phyloP scores from a whole-genome alignment of 2,329 filamentous ascomycete species.

The Colletotrichum costaricense region DNA sequence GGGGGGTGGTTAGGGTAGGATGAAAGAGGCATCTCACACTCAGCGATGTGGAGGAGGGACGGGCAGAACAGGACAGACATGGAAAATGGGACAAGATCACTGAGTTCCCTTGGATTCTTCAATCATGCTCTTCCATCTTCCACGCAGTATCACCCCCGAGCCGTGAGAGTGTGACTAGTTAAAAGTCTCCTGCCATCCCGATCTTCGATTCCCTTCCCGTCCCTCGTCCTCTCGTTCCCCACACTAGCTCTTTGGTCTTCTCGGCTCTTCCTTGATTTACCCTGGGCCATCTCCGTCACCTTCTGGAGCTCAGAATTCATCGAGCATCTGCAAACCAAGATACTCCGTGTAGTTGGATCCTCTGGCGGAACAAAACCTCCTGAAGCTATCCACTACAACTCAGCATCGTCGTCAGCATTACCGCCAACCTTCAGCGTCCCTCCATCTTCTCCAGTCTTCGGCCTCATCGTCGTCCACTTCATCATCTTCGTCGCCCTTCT shows the following conservation, averaged over 20 bases:
- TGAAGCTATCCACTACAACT: not conserved
- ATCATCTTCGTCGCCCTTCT: not conserved
- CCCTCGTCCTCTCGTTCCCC: slow-evolving; percentile 22
- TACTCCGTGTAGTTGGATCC: not conserved
- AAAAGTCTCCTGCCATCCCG: slow-evolving; percentile 20
- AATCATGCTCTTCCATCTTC: not conserved
- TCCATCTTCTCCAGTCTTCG: not conserved
- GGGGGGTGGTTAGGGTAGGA: not conserved
- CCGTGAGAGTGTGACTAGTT: not conserved
- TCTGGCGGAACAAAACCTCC: slow-evolving; percentile 33
- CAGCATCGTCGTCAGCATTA: not conserved
- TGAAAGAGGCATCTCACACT: not conserved
- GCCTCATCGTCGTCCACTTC: not conserved
- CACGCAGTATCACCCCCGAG: not conserved
- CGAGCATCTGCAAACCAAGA: not conserved
- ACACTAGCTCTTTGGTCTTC: slow-evolving; percentile 13
- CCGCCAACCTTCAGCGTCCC: not conserved
- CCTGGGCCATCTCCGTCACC: not conserved
- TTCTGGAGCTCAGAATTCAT: not conserved
- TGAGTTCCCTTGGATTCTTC: not conserved
- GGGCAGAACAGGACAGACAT: not conserved
- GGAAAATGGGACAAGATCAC: not conserved
- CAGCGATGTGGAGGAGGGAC: not conserved
- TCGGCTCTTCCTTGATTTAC: slow-evolving; percentile 23
- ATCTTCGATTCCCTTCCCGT: slow-evolving; percentile 15